phyloP scores from a whole-genome alignment of 1,139 yeast genomes.

The Suhomyces anneliseae region DNA sequence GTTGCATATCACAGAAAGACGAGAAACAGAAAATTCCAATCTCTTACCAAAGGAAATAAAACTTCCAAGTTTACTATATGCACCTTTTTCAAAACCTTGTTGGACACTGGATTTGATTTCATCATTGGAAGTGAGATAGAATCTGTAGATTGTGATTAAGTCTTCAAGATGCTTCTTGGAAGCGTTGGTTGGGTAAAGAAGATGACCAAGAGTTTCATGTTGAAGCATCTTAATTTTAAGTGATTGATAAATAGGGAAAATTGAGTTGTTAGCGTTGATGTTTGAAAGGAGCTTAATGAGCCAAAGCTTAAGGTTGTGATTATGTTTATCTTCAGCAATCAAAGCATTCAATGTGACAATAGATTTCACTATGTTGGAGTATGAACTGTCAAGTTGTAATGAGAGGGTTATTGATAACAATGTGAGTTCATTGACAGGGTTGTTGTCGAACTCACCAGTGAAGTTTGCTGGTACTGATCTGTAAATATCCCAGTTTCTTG shows the following conservation, averaged over 20 bases:
- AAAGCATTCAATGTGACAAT: slow-evolving; percentile 48
- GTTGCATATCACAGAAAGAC: slow-evolving; percentile 34
- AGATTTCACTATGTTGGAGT: slow-evolving; percentile 29
- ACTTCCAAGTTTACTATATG: slow-evolving; percentile 63
- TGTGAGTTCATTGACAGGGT: slow-evolving; percentile 63
- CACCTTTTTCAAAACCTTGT: slow-evolving; percentile 52
- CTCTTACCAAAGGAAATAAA: slow-evolving; percentile 53
- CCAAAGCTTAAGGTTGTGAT: slow-evolving; percentile 71
- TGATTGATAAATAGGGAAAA: slow-evolving; percentile 50
- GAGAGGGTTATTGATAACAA: slow-evolving; percentile 42
- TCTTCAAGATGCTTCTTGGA: slow-evolving; percentile 25
- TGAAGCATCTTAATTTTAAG: slow-evolving; percentile 77
- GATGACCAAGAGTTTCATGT: slow-evolving; percentile 69
- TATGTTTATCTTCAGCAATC: slow-evolving; percentile 53
- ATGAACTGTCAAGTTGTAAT: slow-evolving; percentile 6
- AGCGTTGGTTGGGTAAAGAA: slow-evolving; percentile 42
- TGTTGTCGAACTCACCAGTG: slow-evolving; percentile 56
- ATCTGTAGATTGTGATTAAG: slow-evolving; percentile 34
- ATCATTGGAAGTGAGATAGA: slow-evolving; percentile 51
- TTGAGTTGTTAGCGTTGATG: slow-evolving; percentile 55
- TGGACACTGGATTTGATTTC: slow-evolving; percentile 49
- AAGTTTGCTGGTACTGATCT: slow-evolving; percentile 20
- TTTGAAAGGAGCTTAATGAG: slow-evolving; percentile 61
- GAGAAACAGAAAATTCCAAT: slow-evolving; percentile 39
- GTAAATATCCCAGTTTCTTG: slow-evolving; percentile 37